phyloP scores from a whole-genome alignment of 1,284 basidiomycete genomes.

The Schizopora paradoxa region DNA sequence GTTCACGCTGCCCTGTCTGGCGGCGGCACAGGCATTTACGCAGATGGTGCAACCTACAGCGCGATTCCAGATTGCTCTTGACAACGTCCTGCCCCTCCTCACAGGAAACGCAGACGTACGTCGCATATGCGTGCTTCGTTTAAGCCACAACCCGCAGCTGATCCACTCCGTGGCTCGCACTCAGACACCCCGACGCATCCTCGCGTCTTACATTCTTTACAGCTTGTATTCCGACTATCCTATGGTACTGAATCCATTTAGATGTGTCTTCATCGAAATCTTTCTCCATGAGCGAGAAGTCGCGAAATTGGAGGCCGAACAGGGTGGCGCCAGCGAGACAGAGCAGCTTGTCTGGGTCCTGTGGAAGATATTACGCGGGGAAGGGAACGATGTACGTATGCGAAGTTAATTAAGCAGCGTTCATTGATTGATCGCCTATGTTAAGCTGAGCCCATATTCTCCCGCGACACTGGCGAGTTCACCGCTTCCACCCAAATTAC shows the following conservation, averaged over 20 bases:
- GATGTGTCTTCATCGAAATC: slow-evolving; percentile 56
- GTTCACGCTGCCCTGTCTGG: slow-evolving; percentile 63
- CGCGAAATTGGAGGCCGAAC: slow-evolving; percentile 44
- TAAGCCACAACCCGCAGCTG: slow-evolving; percentile 9
- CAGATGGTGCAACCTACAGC: slow-evolving; percentile 65
- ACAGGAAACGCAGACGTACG: slow-evolving; percentile 35
- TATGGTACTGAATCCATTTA: slow-evolving; percentile 72
- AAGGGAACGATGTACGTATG: slow-evolving; percentile 63
- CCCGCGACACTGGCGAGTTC: slow-evolving; percentile 64
- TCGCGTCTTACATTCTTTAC: slow-evolving; percentile 53
- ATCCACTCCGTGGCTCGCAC: slow-evolving; percentile 15
- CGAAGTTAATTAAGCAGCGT: slow-evolving; percentile 3
- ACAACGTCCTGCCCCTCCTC: slow-evolving; percentile 66
- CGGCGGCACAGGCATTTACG: slow-evolving; percentile 63
- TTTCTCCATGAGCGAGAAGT: slow-evolving; percentile 60
- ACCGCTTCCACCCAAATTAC: slow-evolving; percentile 62
- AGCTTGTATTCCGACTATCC: slow-evolving; percentile 69
- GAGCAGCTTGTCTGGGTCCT: slow-evolving; percentile 78
- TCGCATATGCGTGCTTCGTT: slow-evolving; percentile 6
- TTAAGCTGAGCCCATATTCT: slow-evolving; percentile 70
- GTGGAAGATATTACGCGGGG: slow-evolving; percentile 76
- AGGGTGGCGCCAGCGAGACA: slow-evolving; percentile 51
- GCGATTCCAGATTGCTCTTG: slow-evolving; percentile 73
- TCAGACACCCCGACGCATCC: slow-evolving; percentile 64
- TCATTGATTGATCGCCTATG: slow-evolving; percentile 1